These are phyloP conservation scores for Saturnispora kantuleensis DNA, from an alignment of 805 yeast species.

Conservation along the genomic window DNA sequence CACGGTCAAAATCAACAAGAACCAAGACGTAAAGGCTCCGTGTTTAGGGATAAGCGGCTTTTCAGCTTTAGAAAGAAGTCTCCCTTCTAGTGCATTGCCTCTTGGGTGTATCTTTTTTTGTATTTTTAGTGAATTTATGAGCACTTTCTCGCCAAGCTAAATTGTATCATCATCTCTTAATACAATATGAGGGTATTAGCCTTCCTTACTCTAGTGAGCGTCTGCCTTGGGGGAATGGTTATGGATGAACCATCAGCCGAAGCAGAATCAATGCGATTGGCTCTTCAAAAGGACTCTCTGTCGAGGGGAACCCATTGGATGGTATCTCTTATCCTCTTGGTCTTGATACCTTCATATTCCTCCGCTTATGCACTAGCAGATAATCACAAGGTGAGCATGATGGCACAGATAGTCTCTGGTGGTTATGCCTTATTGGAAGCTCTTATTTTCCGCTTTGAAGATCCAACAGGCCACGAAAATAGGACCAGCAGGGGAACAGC, in stretches of 20 bases:
- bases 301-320: constrained; percentile 62
- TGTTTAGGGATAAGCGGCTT: neutral
- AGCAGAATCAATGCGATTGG: constrained; percentile 11
- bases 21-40: neutral
- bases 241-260: constrained; percentile 17
- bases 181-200: neutral
- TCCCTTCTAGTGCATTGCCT: neutral
- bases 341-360: constrained; percentile 48
- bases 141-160: neutral
- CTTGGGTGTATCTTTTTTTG: neutral
- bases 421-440: constrained; percentile 49
- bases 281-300: constrained; percentile 16
- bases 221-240: constrained; percentile 10
- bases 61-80: neutral
- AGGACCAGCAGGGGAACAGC: constrained; percentile 57
- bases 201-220: neutral
- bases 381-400: constrained; percentile 33
- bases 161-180: neutral
- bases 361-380: constrained; percentile 48
- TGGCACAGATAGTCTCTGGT: constrained; percentile 37
- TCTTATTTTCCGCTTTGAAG: constrained; percentile 51
- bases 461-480: constrained; percentile 56
- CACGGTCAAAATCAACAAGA: neutral
- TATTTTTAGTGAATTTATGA: too few relatives aligned
- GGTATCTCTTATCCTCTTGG: constrained; percentile 34